phyloP scores from a whole-genome alignment of 176 grass and related monocot genomes.

The Triticum timopheevii region DNA sequence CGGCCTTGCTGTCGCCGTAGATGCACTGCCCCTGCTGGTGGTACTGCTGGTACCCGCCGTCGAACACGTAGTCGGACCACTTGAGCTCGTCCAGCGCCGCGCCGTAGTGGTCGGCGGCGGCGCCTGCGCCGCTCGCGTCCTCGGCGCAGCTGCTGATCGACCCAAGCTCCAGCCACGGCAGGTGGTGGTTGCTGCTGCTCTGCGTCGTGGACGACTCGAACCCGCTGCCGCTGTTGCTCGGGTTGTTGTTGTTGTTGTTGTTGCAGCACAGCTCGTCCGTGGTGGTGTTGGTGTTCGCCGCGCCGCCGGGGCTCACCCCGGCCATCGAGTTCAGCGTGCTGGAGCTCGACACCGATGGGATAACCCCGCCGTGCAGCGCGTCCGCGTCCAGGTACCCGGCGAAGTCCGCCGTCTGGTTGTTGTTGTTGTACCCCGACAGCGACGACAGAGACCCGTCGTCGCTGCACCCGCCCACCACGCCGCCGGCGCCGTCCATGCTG shows the following conservation, averaged over 20 bases:
- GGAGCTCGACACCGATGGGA: slow-evolving; percentile 53
- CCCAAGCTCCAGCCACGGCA: slow-evolving; percentile 51
- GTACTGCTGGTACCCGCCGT: slow-evolving; percentile 35
- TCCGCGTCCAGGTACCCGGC: slow-evolving; percentile 36
- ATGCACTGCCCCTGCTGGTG: slow-evolving; percentile 39
- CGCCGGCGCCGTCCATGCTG: not conserved
- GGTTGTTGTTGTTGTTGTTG: slow-evolving; percentile 33
- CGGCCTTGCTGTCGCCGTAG: slow-evolving; percentile 50
- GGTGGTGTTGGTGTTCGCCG: not conserved
- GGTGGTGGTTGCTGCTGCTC: not conserved
- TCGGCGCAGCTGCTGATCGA: not conserved
- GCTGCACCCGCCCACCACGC: not conserved
- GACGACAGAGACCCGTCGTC: slow-evolving; percentile 38
- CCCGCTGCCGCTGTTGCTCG: not conserved
- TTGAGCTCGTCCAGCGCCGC: slow-evolving; percentile 56
- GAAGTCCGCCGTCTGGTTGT: slow-evolving; percentile 16
- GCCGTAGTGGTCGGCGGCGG: slow-evolving; percentile 35
- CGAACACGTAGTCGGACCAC: slow-evolving; percentile 64
- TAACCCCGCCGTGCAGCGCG: not conserved
- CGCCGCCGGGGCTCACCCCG: slow-evolving; percentile 41
- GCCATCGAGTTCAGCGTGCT: slow-evolving; percentile 49
- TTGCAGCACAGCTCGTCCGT: slow-evolving; percentile 34
- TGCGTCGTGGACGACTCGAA: slow-evolving; percentile 27
- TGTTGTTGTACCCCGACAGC: slow-evolving; percentile 28
- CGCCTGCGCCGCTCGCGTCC: not conserved